Percentiles rank a stretch among this genome's conserved stretches.
phyloP scores from a whole-genome alignment of 306 rosid genomes.

The Rosa rugosa region DNA sequence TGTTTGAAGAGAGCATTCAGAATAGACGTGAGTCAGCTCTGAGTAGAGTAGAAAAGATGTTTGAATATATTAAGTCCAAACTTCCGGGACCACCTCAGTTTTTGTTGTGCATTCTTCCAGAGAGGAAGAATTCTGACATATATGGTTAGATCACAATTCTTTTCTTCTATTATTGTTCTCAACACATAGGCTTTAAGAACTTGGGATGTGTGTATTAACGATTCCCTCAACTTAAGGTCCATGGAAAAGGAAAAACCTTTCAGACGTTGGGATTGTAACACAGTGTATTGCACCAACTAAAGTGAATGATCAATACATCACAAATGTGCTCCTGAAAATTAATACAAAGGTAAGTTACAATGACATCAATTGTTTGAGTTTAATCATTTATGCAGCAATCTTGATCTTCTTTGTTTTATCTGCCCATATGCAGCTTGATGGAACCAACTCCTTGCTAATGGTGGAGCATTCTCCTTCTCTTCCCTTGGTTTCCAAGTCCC shows the following conservation, averaged over 20 bases:
- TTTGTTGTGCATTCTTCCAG: slow-evolving; percentile 50
- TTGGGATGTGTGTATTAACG: not conserved
- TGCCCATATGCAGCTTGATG: slow-evolving; percentile 30
- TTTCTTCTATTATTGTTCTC: not conserved
- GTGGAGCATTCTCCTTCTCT: slow-evolving; percentile 25
- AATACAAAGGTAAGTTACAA: slow-evolving; percentile 31
- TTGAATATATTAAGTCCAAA: not conserved
- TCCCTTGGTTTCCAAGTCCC: slow-evolving; percentile 30
- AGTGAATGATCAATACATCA: slow-evolving; percentile 46
- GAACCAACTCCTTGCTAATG: slow-evolving; percentile 38
- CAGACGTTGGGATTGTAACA: slow-evolving; percentile 33
- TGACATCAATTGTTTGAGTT: not conserved
- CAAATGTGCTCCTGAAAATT: slow-evolving; percentile 46
- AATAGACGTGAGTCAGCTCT: slow-evolving; percentile 16
- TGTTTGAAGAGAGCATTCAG: slow-evolving; percentile 30
- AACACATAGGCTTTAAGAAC: too few relatives aligned
- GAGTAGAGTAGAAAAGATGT: slow-evolving; percentile 34
- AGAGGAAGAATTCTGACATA: slow-evolving; percentile 44
- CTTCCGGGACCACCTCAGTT: slow-evolving; percentile 17
- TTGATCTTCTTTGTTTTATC: not conserved
- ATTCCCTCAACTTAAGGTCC: slow-evolving; percentile 25
- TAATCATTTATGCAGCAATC: not conserved
- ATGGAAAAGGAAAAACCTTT: slow-evolving; percentile 43
- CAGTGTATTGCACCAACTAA: slow-evolving; percentile 15
- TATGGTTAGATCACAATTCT: slow-evolving; percentile 26